phyloP scores from a whole-genome alignment of 495 filamentous ascomycete species.

The Elasticomyces elasticus region DNA sequence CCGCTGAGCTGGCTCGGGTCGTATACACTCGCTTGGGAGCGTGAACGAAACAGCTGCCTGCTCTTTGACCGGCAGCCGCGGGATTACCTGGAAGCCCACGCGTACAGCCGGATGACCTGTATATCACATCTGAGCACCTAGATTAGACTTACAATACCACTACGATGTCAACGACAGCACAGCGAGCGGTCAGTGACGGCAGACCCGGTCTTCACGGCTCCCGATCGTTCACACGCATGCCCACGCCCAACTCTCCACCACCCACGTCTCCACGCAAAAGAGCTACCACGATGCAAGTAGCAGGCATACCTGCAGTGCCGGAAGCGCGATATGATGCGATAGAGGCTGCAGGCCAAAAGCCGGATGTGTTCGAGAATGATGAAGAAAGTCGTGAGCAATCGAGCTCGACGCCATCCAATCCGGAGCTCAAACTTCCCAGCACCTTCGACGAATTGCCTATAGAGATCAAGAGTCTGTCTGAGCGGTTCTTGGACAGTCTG shows the following conservation, averaged over 20 bases:
- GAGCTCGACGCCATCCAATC: conserved; percentile 1
- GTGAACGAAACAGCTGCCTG: background rate
- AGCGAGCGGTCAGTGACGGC: conserved; percentile 16
- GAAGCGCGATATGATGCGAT: conserved; percentile 25
- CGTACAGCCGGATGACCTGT: background rate
- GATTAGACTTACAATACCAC: background rate
- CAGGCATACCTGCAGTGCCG: conserved; percentile 36
- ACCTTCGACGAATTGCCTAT: conserved; percentile 82
- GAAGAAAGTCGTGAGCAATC: conserved; percentile 37
- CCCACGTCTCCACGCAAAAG: conserved; percentile 41
- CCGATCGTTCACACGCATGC: conserved; percentile 49
- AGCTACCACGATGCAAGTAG: conserved; percentile 55
- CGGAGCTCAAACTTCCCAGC: conserved; percentile 41
- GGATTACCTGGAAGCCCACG: background rate
- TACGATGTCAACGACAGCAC: background rate
- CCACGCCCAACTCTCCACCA: conserved; percentile 39
- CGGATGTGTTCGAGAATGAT: conserved; percentile 37
- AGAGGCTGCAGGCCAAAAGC: conserved; percentile 21
- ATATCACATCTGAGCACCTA: background rate
- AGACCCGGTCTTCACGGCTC: conserved; percentile 31
- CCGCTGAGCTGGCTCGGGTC: conserved; percentile 6
- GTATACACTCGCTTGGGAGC: background rate
- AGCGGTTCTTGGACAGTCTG: conserved; percentile 87
- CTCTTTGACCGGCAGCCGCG: no score
- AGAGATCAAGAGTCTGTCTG: conserved; percentile 79